A percentile compares a stretch with the other conserved stretches of the same genome.
phyloP scores from a whole-genome alignment of 352 stramenopile species.

The Thraustochytrium striatum region DNA sequence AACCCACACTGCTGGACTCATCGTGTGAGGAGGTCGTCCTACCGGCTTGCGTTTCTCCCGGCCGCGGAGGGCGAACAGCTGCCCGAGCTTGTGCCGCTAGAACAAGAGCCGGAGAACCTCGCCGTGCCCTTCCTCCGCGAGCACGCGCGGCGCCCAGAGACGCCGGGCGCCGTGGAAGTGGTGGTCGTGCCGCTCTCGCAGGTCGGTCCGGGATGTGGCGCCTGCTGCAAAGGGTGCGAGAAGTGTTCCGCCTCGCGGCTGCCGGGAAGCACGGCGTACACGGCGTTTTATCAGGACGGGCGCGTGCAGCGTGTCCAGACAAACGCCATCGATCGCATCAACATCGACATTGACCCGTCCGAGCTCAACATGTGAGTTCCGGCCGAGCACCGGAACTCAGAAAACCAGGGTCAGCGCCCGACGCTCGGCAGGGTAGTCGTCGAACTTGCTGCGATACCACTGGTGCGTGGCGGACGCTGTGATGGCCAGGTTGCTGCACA shows the following conservation, averaged over 20 bases:
- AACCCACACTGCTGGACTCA: constrained; percentile 37
- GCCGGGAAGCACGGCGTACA: neutral
- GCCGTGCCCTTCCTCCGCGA: constrained; percentile 9
- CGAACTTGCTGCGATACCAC: constrained; percentile 29
- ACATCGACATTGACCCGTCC: neutral
- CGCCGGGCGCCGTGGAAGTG: neutral
- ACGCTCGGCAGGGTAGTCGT: constrained; percentile 19
- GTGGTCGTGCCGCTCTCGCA: constrained; percentile 35
- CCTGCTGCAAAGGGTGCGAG: constrained; percentile 7
- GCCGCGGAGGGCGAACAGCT: neutral
- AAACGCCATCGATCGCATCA: constrained; percentile 3
- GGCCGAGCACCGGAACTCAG: too few relatives aligned
- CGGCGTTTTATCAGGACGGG: constrained; percentile 14
- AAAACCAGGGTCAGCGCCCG: constrained; percentile 18
- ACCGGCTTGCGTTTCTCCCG: neutral
- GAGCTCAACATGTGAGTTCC: too few relatives aligned
- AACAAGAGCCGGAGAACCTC: neutral
- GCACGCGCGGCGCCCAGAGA: neutral
- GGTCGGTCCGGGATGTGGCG: constrained; percentile 23
- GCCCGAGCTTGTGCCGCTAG: neutral
- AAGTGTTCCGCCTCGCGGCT: neutral
- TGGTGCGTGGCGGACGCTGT: neutral
- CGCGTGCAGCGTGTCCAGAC: neutral
- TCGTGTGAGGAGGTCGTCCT: constrained; percentile 2
- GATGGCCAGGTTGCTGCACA: neutral